phyloP scores from a whole-genome alignment of 441 rosid species.

The Brassica hybrid region DNA sequence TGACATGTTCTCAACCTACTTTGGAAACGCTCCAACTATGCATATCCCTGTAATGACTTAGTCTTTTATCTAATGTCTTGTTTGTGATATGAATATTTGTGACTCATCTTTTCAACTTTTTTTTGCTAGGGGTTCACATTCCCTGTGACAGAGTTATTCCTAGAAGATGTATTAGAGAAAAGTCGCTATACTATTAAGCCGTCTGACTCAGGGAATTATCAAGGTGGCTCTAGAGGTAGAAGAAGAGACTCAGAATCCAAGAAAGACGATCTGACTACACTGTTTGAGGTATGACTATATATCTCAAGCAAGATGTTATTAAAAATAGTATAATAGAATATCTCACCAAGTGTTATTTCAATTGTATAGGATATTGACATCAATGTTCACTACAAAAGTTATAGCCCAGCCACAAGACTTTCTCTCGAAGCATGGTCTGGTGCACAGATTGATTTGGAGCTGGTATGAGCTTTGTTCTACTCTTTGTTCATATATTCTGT shows the following conservation, averaged over 20 bases:
- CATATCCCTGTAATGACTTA: conserved; percentile 74
- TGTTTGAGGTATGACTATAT: conserved; percentile 78
- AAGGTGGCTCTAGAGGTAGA: conserved; percentile 73
- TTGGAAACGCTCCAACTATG: conserved; percentile 72
- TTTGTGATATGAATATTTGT: conserved; percentile 15
- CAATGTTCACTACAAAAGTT: conserved; percentile 68
- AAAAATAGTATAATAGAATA: conserved; percentile 3
- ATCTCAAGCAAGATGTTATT: background rate
- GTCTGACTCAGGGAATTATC: conserved; percentile 65
- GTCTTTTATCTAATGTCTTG: background rate
- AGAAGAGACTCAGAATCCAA: conserved; percentile 75
- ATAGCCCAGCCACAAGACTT: conserved; percentile 62
- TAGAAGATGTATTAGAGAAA: conserved; percentile 90
- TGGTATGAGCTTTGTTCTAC: conserved; percentile 54
- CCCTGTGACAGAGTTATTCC: conserved; percentile 82
- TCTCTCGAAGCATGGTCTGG: conserved; percentile 96
- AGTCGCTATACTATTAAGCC: conserved; percentile 63
- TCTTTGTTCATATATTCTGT: conserved; percentile 15
- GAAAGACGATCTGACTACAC: conserved; percentile 70
- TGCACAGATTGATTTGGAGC: conserved; percentile 80
- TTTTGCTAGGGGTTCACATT: conserved; percentile 79
- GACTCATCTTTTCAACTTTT: conserved; percentile 7
- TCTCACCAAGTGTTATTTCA: conserved; percentile 31
- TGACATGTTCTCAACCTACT: conserved; percentile 84
- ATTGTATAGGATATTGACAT: conserved; percentile 73